A percentile compares a stretch with the other conserved stretches of the same genome.
Evolutionary conservation across 495 filamentous ascomycete genomes (phyloP).

Genomic region (Talaromyces borbonicus): DNA sequence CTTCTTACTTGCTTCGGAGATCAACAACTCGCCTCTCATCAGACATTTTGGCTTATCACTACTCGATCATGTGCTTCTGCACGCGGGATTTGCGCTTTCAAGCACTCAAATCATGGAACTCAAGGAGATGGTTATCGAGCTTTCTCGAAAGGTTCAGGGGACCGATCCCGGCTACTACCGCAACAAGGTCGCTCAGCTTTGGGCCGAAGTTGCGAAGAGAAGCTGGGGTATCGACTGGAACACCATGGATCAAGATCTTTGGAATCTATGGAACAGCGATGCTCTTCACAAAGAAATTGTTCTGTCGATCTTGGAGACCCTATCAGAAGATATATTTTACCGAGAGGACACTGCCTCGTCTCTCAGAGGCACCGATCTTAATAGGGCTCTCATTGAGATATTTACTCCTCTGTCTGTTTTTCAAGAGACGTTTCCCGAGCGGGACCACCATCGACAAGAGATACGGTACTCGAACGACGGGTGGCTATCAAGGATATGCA

Average conservation of each 20-base stretch:
- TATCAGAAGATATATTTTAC: slow-evolving; percentile 91
- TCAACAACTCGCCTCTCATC: slow-evolving; percentile 62
- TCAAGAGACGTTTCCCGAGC: slow-evolving; percentile 57
- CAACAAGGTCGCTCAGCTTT: slow-evolving; percentile 92
- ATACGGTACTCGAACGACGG: slow-evolving; percentile 71
- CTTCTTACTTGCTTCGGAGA: slow-evolving; percentile 69
- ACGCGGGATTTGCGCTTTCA: slow-evolving; percentile 65
- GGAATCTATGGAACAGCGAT: slow-evolving; percentile 69
- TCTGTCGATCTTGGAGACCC: slow-evolving; percentile 74
- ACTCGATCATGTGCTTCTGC: slow-evolving; percentile 77
- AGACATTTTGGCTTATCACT: slow-evolving; percentile 90
- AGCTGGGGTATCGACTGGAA: slow-evolving; percentile 87
- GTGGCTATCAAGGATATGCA: slow-evolving; percentile 72
- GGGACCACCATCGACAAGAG: slow-evolving; percentile 47
- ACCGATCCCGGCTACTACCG: slow-evolving; percentile 75
- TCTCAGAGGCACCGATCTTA: slow-evolving; percentile 70
- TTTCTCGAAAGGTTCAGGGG: slow-evolving; percentile 61
- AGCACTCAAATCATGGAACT: slow-evolving; percentile 53
- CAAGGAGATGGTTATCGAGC: slow-evolving; percentile 61
- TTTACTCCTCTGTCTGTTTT: slow-evolving; percentile 75
- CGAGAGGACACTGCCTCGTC: slow-evolving; percentile 79
- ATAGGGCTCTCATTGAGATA: slow-evolving; percentile 82
- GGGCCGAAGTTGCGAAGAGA: slow-evolving; percentile 89
- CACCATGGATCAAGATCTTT: slow-evolving; percentile 81
- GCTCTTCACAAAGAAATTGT: slow-evolving; percentile 71